A percentile compares a stretch with the other conserved stretches of the same genome.
phyloP scores from a whole-genome alignment of 2,329 filamentous ascomycete genomes.

The Verticillium nubilum region DNA sequence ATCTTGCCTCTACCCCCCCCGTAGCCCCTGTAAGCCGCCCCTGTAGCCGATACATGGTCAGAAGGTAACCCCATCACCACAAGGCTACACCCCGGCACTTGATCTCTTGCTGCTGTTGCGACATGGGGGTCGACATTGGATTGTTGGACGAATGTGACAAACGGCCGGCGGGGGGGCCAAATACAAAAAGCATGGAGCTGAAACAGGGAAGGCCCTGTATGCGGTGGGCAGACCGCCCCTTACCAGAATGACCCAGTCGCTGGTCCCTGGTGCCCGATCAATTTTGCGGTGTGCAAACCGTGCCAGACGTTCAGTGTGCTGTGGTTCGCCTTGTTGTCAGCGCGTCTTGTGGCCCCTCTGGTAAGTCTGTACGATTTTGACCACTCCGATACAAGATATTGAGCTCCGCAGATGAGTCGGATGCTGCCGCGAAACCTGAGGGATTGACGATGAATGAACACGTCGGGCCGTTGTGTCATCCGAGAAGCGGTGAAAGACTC shows the following conservation, averaged over 20 bases:
- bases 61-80: not conserved
- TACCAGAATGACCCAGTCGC: not conserved
- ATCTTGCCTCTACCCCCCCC: not conserved
- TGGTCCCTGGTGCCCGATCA: not conserved
- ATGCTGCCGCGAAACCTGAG: not conserved
- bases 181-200: slow-evolving; percentile 2
- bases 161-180: not conserved
- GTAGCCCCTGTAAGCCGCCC: not conserved
- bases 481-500: not conserved
- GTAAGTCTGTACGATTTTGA: not conserved
- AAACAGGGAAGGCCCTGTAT: slow-evolving; percentile 1
- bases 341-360: not conserved
- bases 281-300: slow-evolving; percentile 1
- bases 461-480: not conserved
- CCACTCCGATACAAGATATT: not conserved
- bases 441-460: not conserved
- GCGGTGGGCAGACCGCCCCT: slow-evolving; percentile 3
- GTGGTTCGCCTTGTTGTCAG: not conserved
- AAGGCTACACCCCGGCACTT: slow-evolving; percentile 1
- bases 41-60: not conserved
- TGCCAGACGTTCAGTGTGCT: not conserved
- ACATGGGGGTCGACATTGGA: not conserved
- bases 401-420: not conserved
- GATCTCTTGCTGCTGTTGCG: not conserved
- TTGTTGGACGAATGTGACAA: slow-evolving; percentile 1